Evolutionary conservation across 306 rosid genomes (phyloP).

Genomic region (Argentina anserina): DNA sequence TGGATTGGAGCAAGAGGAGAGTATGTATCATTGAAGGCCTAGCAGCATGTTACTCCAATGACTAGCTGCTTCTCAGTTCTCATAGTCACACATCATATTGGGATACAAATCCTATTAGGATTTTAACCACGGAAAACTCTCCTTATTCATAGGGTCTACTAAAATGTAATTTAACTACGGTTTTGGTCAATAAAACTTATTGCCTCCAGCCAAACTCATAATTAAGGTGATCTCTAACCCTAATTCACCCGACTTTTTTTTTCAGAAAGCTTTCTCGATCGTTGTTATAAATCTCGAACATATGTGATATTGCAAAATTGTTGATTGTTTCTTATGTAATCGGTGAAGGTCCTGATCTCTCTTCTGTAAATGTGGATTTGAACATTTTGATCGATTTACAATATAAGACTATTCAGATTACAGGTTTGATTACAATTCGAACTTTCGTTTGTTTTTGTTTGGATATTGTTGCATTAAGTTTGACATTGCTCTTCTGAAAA

Average conservation of each 20-base stretch:
- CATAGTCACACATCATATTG: no score
- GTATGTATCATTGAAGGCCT: conserved; percentile 8
- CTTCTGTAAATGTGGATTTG: not conserved
- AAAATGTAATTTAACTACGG: no score
- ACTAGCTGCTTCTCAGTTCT: not conserved
- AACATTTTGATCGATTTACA: not conserved
- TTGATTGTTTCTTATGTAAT: not conserved
- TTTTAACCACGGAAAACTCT: no score
- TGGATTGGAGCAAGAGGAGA: conserved; percentile 25
- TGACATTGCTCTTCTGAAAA: not conserved
- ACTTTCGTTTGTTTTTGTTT: not conserved
- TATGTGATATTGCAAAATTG: not conserved
- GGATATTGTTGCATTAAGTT: not conserved
- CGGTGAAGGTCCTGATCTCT: not conserved
- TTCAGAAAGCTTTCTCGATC: not conserved
- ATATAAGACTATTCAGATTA: not conserved
- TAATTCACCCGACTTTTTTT: not conserved
- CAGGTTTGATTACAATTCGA: not conserved
- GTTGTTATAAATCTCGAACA: no score
- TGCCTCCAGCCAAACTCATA: not conserved
- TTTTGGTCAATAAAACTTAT: no score
- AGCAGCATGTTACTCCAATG: not conserved
- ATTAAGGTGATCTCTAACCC: conserved; percentile 24
- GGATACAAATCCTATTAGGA: no score
- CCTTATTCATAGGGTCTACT: no score